Evolutionary conservation across 352 stramenopile genomes (phyloP).

Genomic region (Pythium periplocum): DNA sequence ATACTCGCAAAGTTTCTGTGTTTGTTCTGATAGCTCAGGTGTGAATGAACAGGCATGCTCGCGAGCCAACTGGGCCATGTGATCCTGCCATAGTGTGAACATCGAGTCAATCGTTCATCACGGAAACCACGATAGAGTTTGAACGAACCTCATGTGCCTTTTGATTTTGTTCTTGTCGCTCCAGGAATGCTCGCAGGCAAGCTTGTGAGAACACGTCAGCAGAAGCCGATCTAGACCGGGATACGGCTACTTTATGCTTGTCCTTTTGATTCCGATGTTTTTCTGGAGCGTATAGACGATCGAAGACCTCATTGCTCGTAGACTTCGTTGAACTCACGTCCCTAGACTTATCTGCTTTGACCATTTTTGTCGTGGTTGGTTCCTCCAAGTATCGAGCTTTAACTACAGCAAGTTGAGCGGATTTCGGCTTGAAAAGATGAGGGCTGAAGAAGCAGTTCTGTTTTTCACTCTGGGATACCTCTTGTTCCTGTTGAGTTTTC

Average conservation of each 20-base stretch:
- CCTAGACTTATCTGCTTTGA: not conserved
- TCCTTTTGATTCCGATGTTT: not conserved
- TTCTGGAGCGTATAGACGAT: constrained; percentile 6
- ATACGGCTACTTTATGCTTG: too few relatives aligned
- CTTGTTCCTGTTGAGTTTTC: constrained; percentile 20
- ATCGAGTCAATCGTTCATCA: too few relatives aligned
- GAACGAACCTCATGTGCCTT: constrained; percentile 4
- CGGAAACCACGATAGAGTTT: too few relatives aligned
- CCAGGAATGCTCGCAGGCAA: constrained; percentile 2
- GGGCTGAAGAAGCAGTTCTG: constrained; percentile 35
- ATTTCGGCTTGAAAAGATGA: constrained; percentile 10
- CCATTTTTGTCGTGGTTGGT: not conserved
- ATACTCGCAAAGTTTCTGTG: constrained; percentile 3
- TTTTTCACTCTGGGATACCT: constrained; percentile 15
- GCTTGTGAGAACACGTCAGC: too few relatives aligned
- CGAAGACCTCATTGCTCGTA: not conserved
- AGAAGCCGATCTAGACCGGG: too few relatives aligned
- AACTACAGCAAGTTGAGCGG: not conserved
- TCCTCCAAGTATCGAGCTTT: constrained; percentile 4
- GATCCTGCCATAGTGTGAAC: not conserved
- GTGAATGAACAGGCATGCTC: constrained; percentile 12
- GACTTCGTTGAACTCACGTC: too few relatives aligned
- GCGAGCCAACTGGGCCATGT: constrained; percentile 1
- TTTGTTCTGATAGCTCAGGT: constrained; percentile 9
- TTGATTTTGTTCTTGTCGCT: constrained; percentile 9